Evolutionary conservation across 345 rosid species (phyloP), one percentile per base, ranked within the genome.

Genomic region (Gossypium arboreum): DNA sequence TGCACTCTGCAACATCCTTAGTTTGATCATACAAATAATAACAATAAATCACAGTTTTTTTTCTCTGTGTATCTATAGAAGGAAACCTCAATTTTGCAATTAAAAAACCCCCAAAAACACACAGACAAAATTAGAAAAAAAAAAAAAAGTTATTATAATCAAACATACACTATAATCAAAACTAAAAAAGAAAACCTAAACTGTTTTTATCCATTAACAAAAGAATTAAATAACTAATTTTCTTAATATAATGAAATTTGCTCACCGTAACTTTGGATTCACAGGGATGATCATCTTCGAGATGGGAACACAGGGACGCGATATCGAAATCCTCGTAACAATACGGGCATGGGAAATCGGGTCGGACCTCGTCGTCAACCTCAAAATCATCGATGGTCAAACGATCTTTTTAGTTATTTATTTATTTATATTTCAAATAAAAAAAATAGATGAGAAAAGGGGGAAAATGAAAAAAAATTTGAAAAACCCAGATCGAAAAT

Each of bases 321-420:
- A 83, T 80, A 65, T 88, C 91, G 56, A 85, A 85, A 82, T 88
- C 91, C 79, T 85, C 91, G 75, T 81, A 85, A 73, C 91, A 88
- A 43, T 85, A 88, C 5, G 91, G 89, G 57, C 91, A 88, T 2
- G 87, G 86, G 34, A 84, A 84, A 76, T 85, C 89, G 8, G 91
- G 84, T 65, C 91, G 79, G 15, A 78, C 79, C 52, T 88, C 89
- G 10, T 85, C 89, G 43, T 88, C 91, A 9, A 84, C 87, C 86
- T 84, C 91, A 50, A 84, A 85, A 75, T 85, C 91, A 81, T 85
- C 89, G 47, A 88, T 76, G 80, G 73, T 84, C 77, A 84, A 77
- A 71, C 91, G 87, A 81, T 88, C 91, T 83, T 70, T 62, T 17
- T 68, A 27, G 29, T 68, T 18, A n/a, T 12, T 22, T 11, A 63